Percentiles rank a stretch among this genome's conserved stretches.
These are phyloP conservation scores for Botrytis aclada DNA, from an alignment of 2,329 filamentous ascomycete species.

Conservation along the genomic window DNA sequence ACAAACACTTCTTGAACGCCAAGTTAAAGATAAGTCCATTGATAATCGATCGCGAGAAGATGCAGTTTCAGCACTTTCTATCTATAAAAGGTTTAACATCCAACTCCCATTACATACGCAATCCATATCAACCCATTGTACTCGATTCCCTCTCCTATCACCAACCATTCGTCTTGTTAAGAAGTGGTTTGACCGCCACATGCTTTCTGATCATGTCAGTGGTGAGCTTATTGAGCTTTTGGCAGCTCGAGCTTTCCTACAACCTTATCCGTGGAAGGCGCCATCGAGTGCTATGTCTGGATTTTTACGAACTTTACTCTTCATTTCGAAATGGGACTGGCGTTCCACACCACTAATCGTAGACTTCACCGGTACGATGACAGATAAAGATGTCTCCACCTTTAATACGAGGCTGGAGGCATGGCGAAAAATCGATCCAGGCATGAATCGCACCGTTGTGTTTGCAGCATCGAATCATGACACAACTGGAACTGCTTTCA, in stretches of 20 bases:
- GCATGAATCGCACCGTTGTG: conserved; percentile 77
- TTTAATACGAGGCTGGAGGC: conserved; percentile 73
- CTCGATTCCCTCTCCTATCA: conserved; percentile 74
- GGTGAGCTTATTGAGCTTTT: conserved; percentile 84
- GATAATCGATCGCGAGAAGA: conserved; percentile 65
- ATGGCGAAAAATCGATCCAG: conserved; percentile 85
- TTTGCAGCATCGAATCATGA: conserved; percentile 81
- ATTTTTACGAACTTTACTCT: conserved; percentile 75
- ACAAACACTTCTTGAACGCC: conserved; percentile 73
- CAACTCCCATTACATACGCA: conserved; percentile 77
- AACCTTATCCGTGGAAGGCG: conserved; percentile 74
- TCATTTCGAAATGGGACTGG: conserved; percentile 92
- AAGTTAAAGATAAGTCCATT: conserved; percentile 68
- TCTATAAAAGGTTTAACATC: conserved; percentile 68
- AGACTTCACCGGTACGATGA: conserved; percentile 67
- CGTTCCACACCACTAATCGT: conserved; percentile 75
- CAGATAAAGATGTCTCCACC: conserved; percentile 55
- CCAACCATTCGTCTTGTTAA: conserved; percentile 81
- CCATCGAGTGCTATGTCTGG: conserved; percentile 77
- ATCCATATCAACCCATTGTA: conserved; percentile 75
- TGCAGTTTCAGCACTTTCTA: conserved; percentile 64
- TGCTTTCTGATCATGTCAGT: conserved; percentile 71
- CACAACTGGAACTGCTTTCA: conserved; percentile 75
- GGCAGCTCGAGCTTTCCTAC: conserved; percentile 72
- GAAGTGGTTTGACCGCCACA: conserved; percentile 83